Base-by-base conservation (phyloP, 2,329 filamentous ascomycete genomes). In the Bipolaris sorokiniana region DNA sequence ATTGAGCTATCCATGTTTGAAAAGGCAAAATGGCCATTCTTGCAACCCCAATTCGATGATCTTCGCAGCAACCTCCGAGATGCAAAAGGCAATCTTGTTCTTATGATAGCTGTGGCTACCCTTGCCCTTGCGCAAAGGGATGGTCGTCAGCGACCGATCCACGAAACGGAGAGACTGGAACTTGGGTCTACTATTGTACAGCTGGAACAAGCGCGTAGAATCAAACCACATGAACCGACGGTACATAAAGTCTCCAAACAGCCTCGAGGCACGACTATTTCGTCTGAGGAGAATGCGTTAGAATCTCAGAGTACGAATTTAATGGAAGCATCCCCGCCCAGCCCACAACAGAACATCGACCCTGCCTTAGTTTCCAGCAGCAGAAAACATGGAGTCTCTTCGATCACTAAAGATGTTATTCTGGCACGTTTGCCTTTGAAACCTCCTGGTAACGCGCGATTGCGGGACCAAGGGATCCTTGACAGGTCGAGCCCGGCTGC, bases 1-100 rank as follows among this genome's bases (percentile, higher is more conserved):
- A 48, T 48, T 5, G 6, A 55, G 37, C 45, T 61, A 1, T 59
- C 56, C 0, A 20, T 23, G 6, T 44, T 34, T 0, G 55, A 59
- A 11, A 48, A 40, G 5, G 59, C 59, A 1, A 61, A 59, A 53
- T 61, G 55, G 59, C 59, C 59, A 1, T 61, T 61, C 16, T 20
- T 61, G 5, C 54, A 59, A 11, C 55, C 55, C 0, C 48, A 58
- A 4, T 58, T 61, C 20, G 31, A 52, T 31, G 55, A 61, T 3
- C 3, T 61, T 7, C 51, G 51, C 9, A 50, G 36, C 26, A 47
- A 61, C 22, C 38, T 61, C 3, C 28, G 52, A 18, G 51, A 58
- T 31, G 40, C 55, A 3, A 61, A 61, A 15, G 18, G 18, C 0
- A 61, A 58, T 40, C 48, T 61, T 7, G 9, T 59, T 3, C 13